Percentiles rank a stretch among this genome's conserved stretches.
phyloP scores from a whole-genome alignment of 306 rosid genomes.

The Arachis stenosperma region DNA sequence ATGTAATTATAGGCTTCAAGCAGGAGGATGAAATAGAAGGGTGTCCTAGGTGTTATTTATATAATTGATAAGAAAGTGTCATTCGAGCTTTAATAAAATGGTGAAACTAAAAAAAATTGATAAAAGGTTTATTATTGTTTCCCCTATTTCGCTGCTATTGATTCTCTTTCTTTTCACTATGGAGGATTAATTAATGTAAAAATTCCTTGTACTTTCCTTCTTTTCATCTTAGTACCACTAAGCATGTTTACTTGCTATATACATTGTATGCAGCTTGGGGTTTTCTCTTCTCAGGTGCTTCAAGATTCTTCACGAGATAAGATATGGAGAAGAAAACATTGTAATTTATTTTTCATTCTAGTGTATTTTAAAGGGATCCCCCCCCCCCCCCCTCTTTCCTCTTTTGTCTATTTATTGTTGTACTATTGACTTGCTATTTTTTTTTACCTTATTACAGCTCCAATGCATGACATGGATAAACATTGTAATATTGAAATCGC shows the following conservation, averaged over 20 bases:
- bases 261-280: constrained; percentile 82
- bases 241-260: constrained; percentile 45
- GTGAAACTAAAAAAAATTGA: no score
- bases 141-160: neutral
- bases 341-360: constrained; percentile 56
- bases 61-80: no score
- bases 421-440: constrained; percentile 39
- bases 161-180: neutral
- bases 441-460: constrained; percentile 60
- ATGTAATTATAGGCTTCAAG: neutral
- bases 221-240: constrained; percentile 1
- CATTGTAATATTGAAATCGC: constrained; percentile 93
- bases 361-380: constrained; percentile 25
- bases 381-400: neutral
- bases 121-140: neutral
- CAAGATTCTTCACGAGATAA: constrained; percentile 91
- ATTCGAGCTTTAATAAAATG: no score
- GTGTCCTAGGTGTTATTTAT: neutral
- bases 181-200: neutral
- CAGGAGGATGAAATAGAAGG: neutral
- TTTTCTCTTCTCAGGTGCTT: constrained; percentile 98
- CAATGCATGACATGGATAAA: constrained; percentile 89
- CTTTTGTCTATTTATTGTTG: constrained; percentile 7
- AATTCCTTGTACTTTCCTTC: neutral
- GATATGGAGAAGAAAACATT: constrained; percentile 82